phyloP scores from a whole-genome alignment of 139 green algal species.

The Picochlorum sp. region DNA sequence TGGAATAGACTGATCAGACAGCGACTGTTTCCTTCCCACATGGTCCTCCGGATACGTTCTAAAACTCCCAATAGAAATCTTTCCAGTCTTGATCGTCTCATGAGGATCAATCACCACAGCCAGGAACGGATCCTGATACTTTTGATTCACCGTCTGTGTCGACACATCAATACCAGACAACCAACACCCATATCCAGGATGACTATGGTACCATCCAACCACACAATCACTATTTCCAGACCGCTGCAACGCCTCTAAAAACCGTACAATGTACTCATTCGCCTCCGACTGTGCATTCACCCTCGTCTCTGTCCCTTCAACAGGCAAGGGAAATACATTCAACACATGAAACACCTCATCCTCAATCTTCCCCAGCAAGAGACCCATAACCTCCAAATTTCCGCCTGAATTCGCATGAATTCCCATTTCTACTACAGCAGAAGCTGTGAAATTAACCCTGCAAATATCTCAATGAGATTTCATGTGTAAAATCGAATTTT shows the following conservation, averaged over 20 bases:
- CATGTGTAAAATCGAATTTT: too few relatives aligned
- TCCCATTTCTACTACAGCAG: slow-evolving; percentile 95
- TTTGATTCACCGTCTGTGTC: slow-evolving; percentile 85
- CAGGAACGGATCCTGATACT: slow-evolving; percentile 90
- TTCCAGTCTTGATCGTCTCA: slow-evolving; percentile 89
- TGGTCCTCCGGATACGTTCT: slow-evolving; percentile 53
- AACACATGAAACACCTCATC: slow-evolving; percentile 81
- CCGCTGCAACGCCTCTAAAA: slow-evolving; percentile 49
- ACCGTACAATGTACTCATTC: slow-evolving; percentile 96
- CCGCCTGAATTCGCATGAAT: slow-evolving; percentile 91
- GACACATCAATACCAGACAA: slow-evolving; percentile 85
- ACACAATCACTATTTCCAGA: slow-evolving; percentile 83
- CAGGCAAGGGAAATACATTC: slow-evolving; percentile 91
- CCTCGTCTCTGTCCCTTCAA: slow-evolving; percentile 96
- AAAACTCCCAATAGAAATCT: slow-evolving; percentile 95
- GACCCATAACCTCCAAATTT: slow-evolving; percentile 95
- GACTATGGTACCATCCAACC: slow-evolving; percentile 98
- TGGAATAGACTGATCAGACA: slow-evolving; percentile 92
- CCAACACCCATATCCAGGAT: slow-evolving; percentile 99
- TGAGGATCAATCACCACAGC: slow-evolving; percentile 96
- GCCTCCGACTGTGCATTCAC: slow-evolving; percentile 87
- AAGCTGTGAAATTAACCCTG: slow-evolving; percentile 84
- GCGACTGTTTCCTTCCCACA: neutral
- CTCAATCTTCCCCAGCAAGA: slow-evolving; percentile 64
- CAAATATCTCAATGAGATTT: neutral